Percentiles rank a stretch among this genome's conserved stretches.
Evolutionary conservation across 2,329 filamentous ascomycete species (phyloP).

Genomic region (Calycina herbarum): DNA sequence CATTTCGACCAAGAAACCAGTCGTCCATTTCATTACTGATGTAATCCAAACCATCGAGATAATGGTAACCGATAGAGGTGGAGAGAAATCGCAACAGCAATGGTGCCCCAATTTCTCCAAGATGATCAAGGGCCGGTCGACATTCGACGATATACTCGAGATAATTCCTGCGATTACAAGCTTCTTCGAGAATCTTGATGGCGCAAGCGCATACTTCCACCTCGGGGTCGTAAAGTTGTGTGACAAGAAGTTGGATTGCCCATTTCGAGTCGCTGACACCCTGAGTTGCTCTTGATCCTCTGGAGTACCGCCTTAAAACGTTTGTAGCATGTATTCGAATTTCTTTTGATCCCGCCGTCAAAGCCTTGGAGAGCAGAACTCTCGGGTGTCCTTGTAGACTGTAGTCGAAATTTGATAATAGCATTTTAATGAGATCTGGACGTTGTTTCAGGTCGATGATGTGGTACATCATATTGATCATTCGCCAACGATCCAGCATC

Average conservation of each 20-base stretch:
- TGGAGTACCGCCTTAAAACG: conserved; percentile 82
- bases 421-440: conserved; percentile 84
- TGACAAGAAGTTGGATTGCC: conserved; percentile 97
- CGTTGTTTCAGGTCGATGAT: conserved; percentile 90
- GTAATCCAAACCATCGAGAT: conserved; percentile 93
- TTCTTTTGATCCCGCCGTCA: conserved; percentile 87
- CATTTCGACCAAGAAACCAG: conserved; percentile 96
- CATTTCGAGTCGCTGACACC: conserved; percentile 75
- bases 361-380: conserved; percentile 87
- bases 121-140: conserved; percentile 86
- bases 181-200: conserved; percentile 95
- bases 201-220: conserved; percentile 95
- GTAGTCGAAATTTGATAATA: conserved; percentile 92
- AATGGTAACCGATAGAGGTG: conserved; percentile 96
- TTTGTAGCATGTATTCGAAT: conserved; percentile 90
- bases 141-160: conserved; percentile 97
- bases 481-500: conserved; percentile 93
- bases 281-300: conserved; percentile 46
- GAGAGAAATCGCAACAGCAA: conserved; percentile 89
- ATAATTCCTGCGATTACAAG: conserved; percentile 87
- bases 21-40: conserved; percentile 99
- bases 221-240: conserved; percentile 95
- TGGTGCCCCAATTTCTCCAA: conserved; percentile 95
- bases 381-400: conserved; percentile 83
- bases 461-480: conserved; percentile 99